These are phyloP conservation scores for Quercus cerris DNA, from an alignment of 306 rosid species.

Conservation along the genomic window DNA sequence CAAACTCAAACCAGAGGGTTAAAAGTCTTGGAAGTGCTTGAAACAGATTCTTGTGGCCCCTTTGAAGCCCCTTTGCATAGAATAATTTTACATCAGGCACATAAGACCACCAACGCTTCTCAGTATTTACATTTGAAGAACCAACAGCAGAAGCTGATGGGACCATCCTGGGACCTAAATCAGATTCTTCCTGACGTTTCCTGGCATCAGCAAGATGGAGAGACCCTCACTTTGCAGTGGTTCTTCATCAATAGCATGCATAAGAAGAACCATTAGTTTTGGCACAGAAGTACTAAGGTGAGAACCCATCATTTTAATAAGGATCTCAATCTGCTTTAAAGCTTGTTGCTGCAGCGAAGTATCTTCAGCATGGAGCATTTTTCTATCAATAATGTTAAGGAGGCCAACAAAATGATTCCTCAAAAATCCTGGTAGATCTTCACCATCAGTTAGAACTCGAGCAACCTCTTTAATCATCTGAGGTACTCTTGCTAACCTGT, in stretches of 20 bases:
- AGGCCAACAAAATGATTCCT: constrained; percentile 86
- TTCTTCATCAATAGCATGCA: constrained; percentile 81
- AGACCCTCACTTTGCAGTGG: constrained; percentile 78
- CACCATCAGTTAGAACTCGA: constrained; percentile 77
- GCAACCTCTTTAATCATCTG: constrained; percentile 78
- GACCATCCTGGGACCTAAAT: constrained; percentile 48
- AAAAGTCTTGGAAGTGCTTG: constrained; percentile 96
- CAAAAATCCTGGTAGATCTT: constrained; percentile 87
- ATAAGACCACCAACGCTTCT: constrained; percentile 87
- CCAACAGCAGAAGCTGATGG: constrained; percentile 51
- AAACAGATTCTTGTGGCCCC: constrained; percentile 94
- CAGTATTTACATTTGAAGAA: constrained; percentile 54
- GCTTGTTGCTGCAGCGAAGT: constrained; percentile 71
- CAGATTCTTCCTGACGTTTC: constrained; percentile 88
- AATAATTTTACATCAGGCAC: constrained; percentile 78
- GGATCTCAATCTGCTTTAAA: constrained; percentile 78
- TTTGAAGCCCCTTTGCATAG: constrained; percentile 92
- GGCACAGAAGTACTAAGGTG: constrained; percentile 90
- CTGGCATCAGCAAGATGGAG: constrained; percentile 82
- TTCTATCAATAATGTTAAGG: constrained; percentile 79
- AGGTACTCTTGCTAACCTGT: constrained; percentile 85
- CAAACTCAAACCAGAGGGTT: constrained; percentile 97
- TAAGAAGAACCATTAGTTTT: constrained; percentile 86
- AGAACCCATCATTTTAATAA: constrained; percentile 86
- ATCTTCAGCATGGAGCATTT: constrained; percentile 93